Evolutionary conservation across 345 rosid species (phyloP).

Genomic region (Litchi chinensis): DNA sequence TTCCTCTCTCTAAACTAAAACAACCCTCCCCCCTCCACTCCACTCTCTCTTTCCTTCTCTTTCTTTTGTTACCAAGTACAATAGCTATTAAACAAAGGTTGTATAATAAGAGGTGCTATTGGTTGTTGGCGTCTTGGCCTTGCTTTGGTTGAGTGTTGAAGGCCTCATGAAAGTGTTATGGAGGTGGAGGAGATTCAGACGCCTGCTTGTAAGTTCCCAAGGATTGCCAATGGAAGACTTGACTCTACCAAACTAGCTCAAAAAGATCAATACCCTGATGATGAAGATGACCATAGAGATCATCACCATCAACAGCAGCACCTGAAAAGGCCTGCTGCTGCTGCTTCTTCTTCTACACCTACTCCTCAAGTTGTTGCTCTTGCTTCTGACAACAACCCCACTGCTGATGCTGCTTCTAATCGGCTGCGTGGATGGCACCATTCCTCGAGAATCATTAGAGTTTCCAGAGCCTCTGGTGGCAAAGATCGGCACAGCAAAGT

Average conservation of each 20-base stretch:
- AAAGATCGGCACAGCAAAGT: conserved; percentile 99
- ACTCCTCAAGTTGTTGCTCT: conserved; percentile 13
- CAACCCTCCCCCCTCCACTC: background rate
- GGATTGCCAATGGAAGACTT: conserved; percentile 50
- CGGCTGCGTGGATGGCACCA: conserved; percentile 68
- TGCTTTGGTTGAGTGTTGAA: conserved; percentile 29
- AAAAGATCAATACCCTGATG: conserved; percentile 46
- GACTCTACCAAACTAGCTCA: conserved; percentile 41
- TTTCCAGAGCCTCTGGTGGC: conserved; percentile 94
- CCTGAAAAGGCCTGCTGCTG: conserved; percentile 38
- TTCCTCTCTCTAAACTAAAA: conserved; percentile 17
- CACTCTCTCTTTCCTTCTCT: conserved; percentile 14
- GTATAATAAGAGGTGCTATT: conserved; percentile 2
- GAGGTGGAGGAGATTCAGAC: conserved; percentile 77
- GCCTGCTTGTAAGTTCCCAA: conserved; percentile 60
- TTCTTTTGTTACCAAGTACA: background rate
- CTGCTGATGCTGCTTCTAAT: conserved; percentile 25
- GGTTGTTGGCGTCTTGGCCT: conserved; percentile 18
- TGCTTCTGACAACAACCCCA: conserved; percentile 22
- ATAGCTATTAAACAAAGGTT: background rate
- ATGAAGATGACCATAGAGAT: conserved; percentile 51
- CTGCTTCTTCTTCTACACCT: conserved; percentile 11
- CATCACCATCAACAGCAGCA: conserved; percentile 8
- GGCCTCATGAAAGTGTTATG: conserved; percentile 83
- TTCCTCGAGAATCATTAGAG: conserved; percentile 89